Percentiles rank a stretch among this genome's conserved stretches.
Evolutionary conservation across 805 yeast genomes (phyloP).

Genomic region (Candida caryicola): DNA sequence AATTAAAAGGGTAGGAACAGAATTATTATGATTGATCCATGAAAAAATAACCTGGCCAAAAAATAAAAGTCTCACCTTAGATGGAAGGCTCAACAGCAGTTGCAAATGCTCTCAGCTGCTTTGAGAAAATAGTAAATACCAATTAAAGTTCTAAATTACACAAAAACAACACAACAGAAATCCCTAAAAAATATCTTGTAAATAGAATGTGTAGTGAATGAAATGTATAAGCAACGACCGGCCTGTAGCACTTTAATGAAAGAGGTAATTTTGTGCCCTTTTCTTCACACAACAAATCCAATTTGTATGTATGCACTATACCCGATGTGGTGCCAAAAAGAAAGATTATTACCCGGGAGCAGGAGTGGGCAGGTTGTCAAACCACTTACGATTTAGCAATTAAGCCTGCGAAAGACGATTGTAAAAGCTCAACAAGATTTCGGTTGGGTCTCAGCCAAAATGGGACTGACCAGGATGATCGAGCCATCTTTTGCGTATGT

Average conservation of each 20-base stretch:
- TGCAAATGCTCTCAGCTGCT: slow-evolving; percentile 1
- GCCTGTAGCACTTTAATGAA: background rate
- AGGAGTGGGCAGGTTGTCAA: no score
- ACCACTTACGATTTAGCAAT: no score
- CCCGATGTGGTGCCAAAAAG: background rate
- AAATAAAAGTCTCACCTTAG: slow-evolving; percentile 1
- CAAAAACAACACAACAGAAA: background rate
- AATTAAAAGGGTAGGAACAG: background rate
- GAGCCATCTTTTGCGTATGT: no score
- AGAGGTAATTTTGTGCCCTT: slow-evolving; percentile 1
- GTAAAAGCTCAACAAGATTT: no score
- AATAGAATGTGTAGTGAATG: slow-evolving; percentile 2
- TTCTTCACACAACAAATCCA: no score
- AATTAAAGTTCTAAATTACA: background rate
- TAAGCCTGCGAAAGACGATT: no score
- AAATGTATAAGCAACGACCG: background rate
- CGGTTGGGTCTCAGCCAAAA: no score
- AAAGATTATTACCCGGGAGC: no score
- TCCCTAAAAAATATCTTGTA: background rate
- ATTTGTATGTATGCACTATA: background rate
- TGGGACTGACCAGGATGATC: no score
- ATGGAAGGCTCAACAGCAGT: slow-evolving; percentile 1
- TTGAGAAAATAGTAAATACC: background rate
- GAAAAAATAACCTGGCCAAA: slow-evolving; percentile 1
- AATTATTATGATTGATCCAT: background rate